Percentiles rank a stretch among this genome's conserved stretches.
These are phyloP conservation scores for Penicillium rolfsii DNA, from an alignment of 2,329 filamentous ascomycete genomes.

Conservation along the genomic window DNA sequence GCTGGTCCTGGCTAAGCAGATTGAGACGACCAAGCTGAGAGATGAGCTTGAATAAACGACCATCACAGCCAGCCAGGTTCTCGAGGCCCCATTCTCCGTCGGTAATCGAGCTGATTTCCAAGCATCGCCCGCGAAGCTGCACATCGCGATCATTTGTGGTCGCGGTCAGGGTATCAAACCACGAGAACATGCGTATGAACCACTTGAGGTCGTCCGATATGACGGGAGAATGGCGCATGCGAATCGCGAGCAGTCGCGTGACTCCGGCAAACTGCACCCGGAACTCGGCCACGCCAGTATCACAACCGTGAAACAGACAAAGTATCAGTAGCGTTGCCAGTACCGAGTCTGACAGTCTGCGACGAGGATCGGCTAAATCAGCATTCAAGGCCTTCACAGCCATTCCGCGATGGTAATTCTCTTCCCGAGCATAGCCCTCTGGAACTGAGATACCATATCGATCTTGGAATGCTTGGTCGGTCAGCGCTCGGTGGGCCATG, in stretches of 20 bases:
- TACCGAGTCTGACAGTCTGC: slow-evolving; percentile 81
- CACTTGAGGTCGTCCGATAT: slow-evolving; percentile 71
- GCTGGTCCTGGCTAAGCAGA: slow-evolving; percentile 71
- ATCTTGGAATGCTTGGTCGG: slow-evolving; percentile 42
- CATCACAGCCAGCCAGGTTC: slow-evolving; percentile 85
- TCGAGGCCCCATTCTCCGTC: slow-evolving; percentile 74
- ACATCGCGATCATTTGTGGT: slow-evolving; percentile 90
- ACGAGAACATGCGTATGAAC: slow-evolving; percentile 92
- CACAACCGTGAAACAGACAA: slow-evolving; percentile 90
- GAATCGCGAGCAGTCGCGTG: slow-evolving; percentile 81
- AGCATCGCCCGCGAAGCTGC: slow-evolving; percentile 67
- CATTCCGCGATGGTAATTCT: slow-evolving; percentile 81
- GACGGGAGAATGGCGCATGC: slow-evolving; percentile 63
- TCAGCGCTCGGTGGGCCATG: slow-evolving; percentile 50
- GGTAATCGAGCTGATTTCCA: slow-evolving; percentile 66
- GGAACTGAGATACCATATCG: slow-evolving; percentile 48
- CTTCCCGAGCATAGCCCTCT: slow-evolving; percentile 70
- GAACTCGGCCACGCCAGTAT: slow-evolving; percentile 90
- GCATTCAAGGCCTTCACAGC: slow-evolving; percentile 83
- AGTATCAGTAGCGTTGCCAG: slow-evolving; percentile 84
- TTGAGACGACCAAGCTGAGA: slow-evolving; percentile 83
- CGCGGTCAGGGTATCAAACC: slow-evolving; percentile 90
- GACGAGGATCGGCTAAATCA: slow-evolving; percentile 75
- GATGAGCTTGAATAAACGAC: slow-evolving; percentile 82
- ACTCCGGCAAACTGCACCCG: slow-evolving; percentile 92